A percentile compares a stretch with the other conserved stretches of the same genome.
These are phyloP conservation scores for Arthrobotrys conoides DNA, from an alignment of 2,329 filamentous ascomycete genomes.

Conservation along the genomic window DNA sequence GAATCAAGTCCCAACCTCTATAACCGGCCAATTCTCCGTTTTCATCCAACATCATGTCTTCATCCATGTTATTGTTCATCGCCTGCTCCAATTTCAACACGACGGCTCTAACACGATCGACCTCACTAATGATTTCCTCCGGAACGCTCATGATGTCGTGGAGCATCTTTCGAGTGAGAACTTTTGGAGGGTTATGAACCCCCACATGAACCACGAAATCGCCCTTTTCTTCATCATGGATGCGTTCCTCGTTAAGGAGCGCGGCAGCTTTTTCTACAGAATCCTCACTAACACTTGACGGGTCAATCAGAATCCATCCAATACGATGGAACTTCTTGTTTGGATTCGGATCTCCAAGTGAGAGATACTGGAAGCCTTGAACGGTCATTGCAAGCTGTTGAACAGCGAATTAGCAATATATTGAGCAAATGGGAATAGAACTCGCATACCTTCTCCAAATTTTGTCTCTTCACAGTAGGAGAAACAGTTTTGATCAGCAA, in stretches of 20 bases:
- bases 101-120: conserved; percentile 84
- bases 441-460: conserved; percentile 77
- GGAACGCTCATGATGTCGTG: conserved; percentile 69
- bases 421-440: not conserved
- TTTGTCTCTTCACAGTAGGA: conserved; percentile 92
- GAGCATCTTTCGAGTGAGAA: conserved; percentile 64
- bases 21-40: conserved; percentile 65
- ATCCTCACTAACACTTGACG: conserved; percentile 76
- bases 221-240: conserved; percentile 91
- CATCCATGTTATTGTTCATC: conserved; percentile 61
- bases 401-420: not conserved
- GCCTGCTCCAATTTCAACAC: conserved; percentile 88
- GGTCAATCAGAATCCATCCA: conserved; percentile 95
- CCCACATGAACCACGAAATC: conserved; percentile 98
- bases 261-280: conserved; percentile 89
- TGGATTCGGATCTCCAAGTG: conserved; percentile 95
- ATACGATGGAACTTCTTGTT: conserved; percentile 97
- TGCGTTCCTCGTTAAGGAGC: conserved; percentile 97
- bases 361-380: conserved; percentile 78
- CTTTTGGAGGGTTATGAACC: conserved; percentile 84
- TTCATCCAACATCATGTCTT: conserved; percentile 64
- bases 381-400: conserved; percentile 63
- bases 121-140: conserved; percentile 91
- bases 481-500: conserved; percentile 98
- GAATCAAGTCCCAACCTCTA: conserved; percentile 68